Percentiles rank a stretch among this genome's conserved stretches.
Conservation (phyloP, 306 rosid species). For the Trifolium subterraneum region DNA sequence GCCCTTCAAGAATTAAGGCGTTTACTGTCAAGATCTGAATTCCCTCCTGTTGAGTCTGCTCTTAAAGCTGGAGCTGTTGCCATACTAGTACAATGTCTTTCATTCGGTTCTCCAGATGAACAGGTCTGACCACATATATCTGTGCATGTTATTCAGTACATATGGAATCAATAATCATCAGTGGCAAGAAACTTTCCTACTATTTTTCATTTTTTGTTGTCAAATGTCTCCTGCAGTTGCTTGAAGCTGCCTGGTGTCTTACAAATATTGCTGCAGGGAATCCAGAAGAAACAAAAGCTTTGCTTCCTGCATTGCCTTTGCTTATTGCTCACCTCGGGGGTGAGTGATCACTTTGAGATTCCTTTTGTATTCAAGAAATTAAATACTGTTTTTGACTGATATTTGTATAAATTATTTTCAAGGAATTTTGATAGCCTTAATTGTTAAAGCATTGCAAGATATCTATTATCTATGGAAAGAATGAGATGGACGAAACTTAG, state of each 20-base stretch:
- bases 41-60: constrained; percentile 90
- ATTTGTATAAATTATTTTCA: constrained; percentile 5
- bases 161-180: constrained; percentile 11
- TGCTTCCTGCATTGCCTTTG: constrained; percentile 87
- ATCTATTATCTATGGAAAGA: constrained; percentile 33
- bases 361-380: constrained; percentile 32
- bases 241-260: constrained; percentile 99
- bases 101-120: constrained; percentile 95
- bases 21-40: constrained; percentile 80
- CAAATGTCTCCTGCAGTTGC: constrained; percentile 71
- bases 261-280: constrained; percentile 98
- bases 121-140: constrained; percentile 59
- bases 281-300: constrained; percentile 88
- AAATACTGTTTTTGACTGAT: constrained; percentile 19
- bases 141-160: constrained; percentile 22
- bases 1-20: constrained; percentile 87
- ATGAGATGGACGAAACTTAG: constrained; percentile 26
- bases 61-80: constrained; percentile 81
- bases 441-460: constrained; percentile 25
- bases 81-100: constrained; percentile 81
- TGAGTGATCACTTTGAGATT: constrained; percentile 48
- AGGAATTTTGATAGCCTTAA: constrained; percentile 22
- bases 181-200: constrained; percentile 27
- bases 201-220: constrained; percentile 38
- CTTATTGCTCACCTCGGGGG: constrained; percentile 99